Percentiles rank a stretch among this genome's conserved stretches.
phyloP scores from a whole-genome alignment of 768 basidiomycete genomes.

The Boletus sp. region DNA sequence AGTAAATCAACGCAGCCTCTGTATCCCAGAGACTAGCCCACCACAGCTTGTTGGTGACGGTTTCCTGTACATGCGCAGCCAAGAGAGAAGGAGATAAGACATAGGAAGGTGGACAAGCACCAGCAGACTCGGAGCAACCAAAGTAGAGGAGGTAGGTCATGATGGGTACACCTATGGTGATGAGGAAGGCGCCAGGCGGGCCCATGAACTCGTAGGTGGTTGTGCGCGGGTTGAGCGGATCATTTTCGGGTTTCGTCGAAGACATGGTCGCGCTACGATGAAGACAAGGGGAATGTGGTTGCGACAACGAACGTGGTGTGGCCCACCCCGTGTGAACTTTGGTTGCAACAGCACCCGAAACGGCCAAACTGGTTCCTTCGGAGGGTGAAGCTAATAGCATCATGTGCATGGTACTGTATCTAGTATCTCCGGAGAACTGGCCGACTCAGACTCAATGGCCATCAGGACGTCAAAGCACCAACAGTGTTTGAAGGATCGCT shows the following conservation, averaged over 20 bases:
- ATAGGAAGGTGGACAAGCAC: slow-evolving; percentile 62
- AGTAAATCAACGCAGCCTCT: slow-evolving; percentile 69
- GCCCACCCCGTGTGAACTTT: slow-evolving; percentile 5
- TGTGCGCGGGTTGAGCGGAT: slow-evolving; percentile 65
- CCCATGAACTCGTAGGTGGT: slow-evolving; percentile 79
- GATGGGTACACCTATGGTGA: slow-evolving; percentile 68
- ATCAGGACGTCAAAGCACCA: not conserved
- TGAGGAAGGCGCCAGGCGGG: slow-evolving; percentile 68
- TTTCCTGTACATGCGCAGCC: slow-evolving; percentile 38
- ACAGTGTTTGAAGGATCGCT: not conserved
- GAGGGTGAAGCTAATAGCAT: too few species aligned
- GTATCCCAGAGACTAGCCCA: slow-evolving; percentile 83
- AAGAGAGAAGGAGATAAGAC: slow-evolving; percentile 33
- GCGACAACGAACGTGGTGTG: not conserved
- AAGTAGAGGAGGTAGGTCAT: slow-evolving; percentile 74
- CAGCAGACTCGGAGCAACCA: slow-evolving; percentile 66
- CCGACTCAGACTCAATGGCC: not conserved
- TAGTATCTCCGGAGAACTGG: too few species aligned
- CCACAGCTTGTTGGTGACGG: slow-evolving; percentile 51
- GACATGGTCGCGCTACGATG: slow-evolving; percentile 14
- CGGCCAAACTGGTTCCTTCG: not conserved
- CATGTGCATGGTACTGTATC: too few species aligned
- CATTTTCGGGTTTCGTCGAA: slow-evolving; percentile 18
- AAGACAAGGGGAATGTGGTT: not conserved
- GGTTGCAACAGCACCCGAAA: not conserved